phyloP scores from a whole-genome alignment of 2,329 filamentous ascomycete genomes.

The Teratosphaeria destructans region DNA sequence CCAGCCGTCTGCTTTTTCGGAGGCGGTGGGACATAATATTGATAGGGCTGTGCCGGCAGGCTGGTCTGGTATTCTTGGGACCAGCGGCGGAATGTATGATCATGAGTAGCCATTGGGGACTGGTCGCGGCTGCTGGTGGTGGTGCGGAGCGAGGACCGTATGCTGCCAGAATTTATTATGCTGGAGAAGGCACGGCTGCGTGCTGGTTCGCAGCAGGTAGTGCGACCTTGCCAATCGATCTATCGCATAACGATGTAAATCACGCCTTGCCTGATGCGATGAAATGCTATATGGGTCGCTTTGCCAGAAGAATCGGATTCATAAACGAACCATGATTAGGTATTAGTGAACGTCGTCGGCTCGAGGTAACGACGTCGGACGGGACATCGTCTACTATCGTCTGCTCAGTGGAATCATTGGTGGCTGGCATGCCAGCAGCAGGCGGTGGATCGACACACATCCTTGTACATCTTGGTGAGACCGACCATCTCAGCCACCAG shows the following conservation, averaged over 20 bases:
- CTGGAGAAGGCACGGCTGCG: not conserved
- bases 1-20: not conserved
- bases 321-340: not conserved
- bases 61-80: not conserved
- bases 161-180: not conserved
- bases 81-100: not conserved
- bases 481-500: no score
- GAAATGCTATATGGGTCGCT: not conserved
- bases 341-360: not conserved
- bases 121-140: not conserved
- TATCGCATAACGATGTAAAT: not conserved
- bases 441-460: not conserved
- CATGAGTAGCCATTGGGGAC: no score
- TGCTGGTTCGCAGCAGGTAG: not conserved
- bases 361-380: not conserved
- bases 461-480: not conserved
- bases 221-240: not conserved
- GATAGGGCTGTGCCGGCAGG: conserved; percentile 11
- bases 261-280: not conserved
- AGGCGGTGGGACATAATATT: conserved; percentile 22
- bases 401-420: not conserved
- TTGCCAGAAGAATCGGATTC: no score
- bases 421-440: not conserved
- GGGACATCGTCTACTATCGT: not conserved
- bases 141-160: not conserved